Evolutionary conservation across 2,329 filamentous ascomycete species (phyloP).

Genomic region (Fusarium aywerte): DNA sequence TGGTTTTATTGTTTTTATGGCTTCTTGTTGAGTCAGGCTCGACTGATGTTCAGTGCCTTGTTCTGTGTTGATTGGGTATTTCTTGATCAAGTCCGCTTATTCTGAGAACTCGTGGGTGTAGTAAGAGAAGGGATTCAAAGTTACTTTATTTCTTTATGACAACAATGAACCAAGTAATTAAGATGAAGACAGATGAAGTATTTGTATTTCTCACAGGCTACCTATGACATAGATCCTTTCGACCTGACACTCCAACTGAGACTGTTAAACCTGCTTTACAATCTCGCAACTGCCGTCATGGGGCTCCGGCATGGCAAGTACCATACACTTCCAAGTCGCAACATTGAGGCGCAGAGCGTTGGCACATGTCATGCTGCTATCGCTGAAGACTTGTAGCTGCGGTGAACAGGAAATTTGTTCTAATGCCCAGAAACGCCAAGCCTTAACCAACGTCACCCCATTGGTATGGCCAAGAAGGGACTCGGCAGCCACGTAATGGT

Average conservation of each 20-base stretch:
- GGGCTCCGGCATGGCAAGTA: conserved; percentile 6
- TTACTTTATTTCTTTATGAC: not conserved
- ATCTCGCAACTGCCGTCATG: conserved; percentile 13
- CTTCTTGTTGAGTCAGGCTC: no score
- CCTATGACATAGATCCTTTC: not conserved
- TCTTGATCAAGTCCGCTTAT: no score
- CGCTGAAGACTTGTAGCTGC: conserved; percentile 3
- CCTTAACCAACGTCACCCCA: conserved; percentile 10
- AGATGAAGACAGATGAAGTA: not conserved
- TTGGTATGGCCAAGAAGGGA: not conserved
- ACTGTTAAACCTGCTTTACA: not conserved
- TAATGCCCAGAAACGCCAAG: conserved; percentile 17
- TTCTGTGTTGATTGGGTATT: not conserved
- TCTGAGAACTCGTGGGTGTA: no score
- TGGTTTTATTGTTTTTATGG: no score
- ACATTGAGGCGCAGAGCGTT: conserved; percentile 2
- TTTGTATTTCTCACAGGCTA: not conserved
- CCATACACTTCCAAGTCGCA: not conserved
- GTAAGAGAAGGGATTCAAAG: not conserved
- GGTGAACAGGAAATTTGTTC: conserved; percentile 14
- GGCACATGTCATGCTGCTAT: conserved; percentile 20
- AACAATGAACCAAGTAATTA: not conserved
- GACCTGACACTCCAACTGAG: not conserved
- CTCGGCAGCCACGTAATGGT: conserved; percentile 12
- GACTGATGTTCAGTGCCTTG: not conserved